Percentiles rank a stretch among this genome's conserved stretches.
These are phyloP conservation scores for Huntiella omanensis DNA, from an alignment of 2,329 filamentous ascomycete species.

Conservation along the genomic window DNA sequence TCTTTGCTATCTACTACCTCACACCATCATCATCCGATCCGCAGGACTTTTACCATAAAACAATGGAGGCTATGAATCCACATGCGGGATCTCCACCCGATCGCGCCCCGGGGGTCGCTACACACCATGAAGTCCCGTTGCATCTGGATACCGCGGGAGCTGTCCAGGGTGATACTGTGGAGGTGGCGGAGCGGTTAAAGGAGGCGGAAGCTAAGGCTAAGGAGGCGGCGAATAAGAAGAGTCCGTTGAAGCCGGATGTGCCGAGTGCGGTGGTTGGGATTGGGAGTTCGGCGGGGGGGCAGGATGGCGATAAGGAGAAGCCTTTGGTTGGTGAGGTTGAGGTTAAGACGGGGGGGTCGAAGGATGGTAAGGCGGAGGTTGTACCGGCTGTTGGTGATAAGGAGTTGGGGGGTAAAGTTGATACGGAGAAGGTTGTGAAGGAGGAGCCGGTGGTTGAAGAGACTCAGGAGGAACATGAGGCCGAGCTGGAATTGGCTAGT, in stretches of 20 bases:
- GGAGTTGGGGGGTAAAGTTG: conserved; percentile 22
- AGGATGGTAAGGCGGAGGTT: conserved; percentile 19
- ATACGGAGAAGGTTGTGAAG: conserved; percentile 13
- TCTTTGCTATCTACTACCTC: conserved; percentile 10
- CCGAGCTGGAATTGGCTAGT: conserved; percentile 51
- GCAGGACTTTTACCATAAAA: conserved; percentile 42
- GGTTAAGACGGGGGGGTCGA: conserved; percentile 21
- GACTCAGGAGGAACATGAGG: conserved; percentile 40
- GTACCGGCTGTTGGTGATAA: conserved; percentile 30
- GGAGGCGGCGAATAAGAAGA: conserved; percentile 48
- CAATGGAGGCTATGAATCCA: conserved; percentile 32
- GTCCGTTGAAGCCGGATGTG: conserved; percentile 37
- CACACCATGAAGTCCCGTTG: conserved; percentile 27
- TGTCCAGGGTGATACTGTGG: conserved; percentile 18
- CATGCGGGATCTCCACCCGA: conserved; percentile 14
- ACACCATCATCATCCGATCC: conserved; percentile 8
- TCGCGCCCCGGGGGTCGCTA: conserved; percentile 19
- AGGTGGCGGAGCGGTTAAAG: conserved; percentile 35
- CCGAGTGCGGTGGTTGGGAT: conserved; percentile 39
- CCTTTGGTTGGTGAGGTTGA: conserved; percentile 18
- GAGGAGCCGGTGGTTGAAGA: conserved; percentile 22
- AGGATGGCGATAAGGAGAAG: conserved; percentile 27
- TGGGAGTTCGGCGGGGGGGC: conserved; percentile 36
- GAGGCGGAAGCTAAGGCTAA: conserved; percentile 52
- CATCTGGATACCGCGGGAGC: conserved; percentile 36